Base-by-base conservation (phyloP, 108 stramenopile species). In the Chaetoceros tenuissimus region DNA sequence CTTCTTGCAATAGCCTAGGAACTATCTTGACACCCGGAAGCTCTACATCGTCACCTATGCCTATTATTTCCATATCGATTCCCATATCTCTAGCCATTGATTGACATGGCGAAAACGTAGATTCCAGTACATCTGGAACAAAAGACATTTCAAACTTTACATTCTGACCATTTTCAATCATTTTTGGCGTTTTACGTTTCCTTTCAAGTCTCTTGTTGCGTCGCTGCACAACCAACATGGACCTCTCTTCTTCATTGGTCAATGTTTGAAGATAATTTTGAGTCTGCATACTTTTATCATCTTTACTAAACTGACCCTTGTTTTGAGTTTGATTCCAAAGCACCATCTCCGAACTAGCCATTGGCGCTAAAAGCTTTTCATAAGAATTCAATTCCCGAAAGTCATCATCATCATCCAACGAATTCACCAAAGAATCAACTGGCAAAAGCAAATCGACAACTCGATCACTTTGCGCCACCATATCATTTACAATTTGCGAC, bases 401-500 rank as follows among this genome's bases (percentile, higher is more conserved):
- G 34, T 40, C 34, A 26, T 31, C 25, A 5, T 18, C 21, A 16
- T 31, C 53, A 1, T 63, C 73, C 43, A 78, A 19, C 5, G 57
- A 54, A 20, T 74, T 63, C 16, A 89, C 77, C 20, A 93, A 46
- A 2, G 65, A 26, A 70, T 93, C 87, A 67, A 93, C 77, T 2
- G 91, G 91, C 29, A 57, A 55, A 45, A 93, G 59, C 54, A 86
- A 47, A 73, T 93, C 85, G 8, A 79, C 73, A 18, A 89, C 82
- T 10, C 85, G 73, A 45, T 93, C 91, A 44, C 84, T 81, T 66
- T 93, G 87, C n/a, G 68, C 72, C 71, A 87, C 55, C 54, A 93
- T 66, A 49, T 87, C 74, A 31, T 84, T 73, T 20, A 77, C 78
- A 48, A 92, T 47, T 48, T 76, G 70, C 28, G 84, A 44, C 19